These are phyloP conservation scores for Aspergillus sclerotiicarbonarius DNA, from an alignment of 495 filamentous ascomycete species.

Conservation along the genomic window DNA sequence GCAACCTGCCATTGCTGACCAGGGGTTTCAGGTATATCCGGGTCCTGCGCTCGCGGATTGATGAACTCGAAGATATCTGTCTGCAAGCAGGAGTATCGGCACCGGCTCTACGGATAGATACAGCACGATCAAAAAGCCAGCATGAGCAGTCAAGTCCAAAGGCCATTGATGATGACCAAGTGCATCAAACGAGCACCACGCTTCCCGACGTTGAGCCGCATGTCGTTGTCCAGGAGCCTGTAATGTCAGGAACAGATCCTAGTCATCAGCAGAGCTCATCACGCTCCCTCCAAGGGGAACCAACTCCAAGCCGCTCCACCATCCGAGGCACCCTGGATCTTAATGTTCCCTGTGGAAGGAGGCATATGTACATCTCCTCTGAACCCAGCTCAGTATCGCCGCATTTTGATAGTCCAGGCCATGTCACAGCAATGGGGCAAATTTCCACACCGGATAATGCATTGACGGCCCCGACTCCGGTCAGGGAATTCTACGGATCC, in stretches of 20 bases:
- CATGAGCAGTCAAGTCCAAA: too few relatives aligned
- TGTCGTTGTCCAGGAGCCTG: too few relatives aligned
- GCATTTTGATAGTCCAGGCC: conserved; percentile 2
- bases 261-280: too few relatives aligned
- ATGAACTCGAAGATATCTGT: conserved; percentile 36
- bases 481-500: conserved; percentile 40
- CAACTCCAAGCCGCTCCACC: too few relatives aligned
- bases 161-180: too few relatives aligned
- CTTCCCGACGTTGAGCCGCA: too few relatives aligned
- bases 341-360: neutral
- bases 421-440: conserved; percentile 39
- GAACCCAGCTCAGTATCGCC: conserved; percentile 8
- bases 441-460: conserved; percentile 28
- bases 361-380: neutral
- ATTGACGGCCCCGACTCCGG: conserved; percentile 20
- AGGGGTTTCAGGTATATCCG: conserved; percentile 30
- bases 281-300: too few relatives aligned
- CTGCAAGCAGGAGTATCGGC: conserved; percentile 28
- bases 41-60: conserved; percentile 35
- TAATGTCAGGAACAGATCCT: too few relatives aligned
- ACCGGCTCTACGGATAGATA: conserved; percentile 9
- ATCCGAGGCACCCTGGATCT: neutral
- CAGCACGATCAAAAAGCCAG: neutral
- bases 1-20: neutral
- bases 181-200: too few relatives aligned